Evolutionary conservation across 2,329 filamentous ascomycete species (phyloP), one percentile per base, ranked within the genome.

Genomic region (Ceratocystiopsis minuta): DNA sequence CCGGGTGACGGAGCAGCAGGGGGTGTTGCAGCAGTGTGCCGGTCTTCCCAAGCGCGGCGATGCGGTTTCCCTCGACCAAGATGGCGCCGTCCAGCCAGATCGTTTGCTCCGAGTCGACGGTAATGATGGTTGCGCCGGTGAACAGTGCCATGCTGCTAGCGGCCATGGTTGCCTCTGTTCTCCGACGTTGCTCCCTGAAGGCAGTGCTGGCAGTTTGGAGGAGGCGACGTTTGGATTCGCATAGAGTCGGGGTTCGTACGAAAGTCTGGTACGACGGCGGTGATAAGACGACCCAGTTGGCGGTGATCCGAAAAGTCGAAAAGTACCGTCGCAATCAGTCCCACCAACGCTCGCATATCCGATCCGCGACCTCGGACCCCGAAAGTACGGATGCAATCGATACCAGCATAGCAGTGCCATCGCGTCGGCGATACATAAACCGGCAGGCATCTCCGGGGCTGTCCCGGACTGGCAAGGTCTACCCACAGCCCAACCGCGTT

Each of bases 101-200:
- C 33, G 63, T 58, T 16, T 64, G 57, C 15, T 49, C 47, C 24
- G 55, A 39, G 48, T 70, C 66, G 48, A 72, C 56, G 0, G 67
- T 71, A 47, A 72, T 62, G 44, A 72, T 64, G 3, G 66, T 70
- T 10, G 62, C 66, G 48, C 68, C 55, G 1, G 56, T 60, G 47
- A 68, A 67, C 0, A 72, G 53, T 24, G 40, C 43, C 9, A 38
- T 38, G 37, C 37, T 38, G 24, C 24, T n/a, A 10, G 37, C 16
- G n/a, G n/a, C 37, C 37, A 38, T 38, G 37, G 31, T 32, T 32
- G 37, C 24, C 24, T 32, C 37, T 38, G 37, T 13, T 32, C 24
- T 38, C 24, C 6, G 3, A 15, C 4, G 14, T 33, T 15, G 24
- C 6, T 6, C 6, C 24, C 6, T 12, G 12, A 12, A 31, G 7